These are phyloP conservation scores for Fusarium haematococcum DNA, from an alignment of 2,329 filamentous ascomycete genomes.

Conservation along the genomic window DNA sequence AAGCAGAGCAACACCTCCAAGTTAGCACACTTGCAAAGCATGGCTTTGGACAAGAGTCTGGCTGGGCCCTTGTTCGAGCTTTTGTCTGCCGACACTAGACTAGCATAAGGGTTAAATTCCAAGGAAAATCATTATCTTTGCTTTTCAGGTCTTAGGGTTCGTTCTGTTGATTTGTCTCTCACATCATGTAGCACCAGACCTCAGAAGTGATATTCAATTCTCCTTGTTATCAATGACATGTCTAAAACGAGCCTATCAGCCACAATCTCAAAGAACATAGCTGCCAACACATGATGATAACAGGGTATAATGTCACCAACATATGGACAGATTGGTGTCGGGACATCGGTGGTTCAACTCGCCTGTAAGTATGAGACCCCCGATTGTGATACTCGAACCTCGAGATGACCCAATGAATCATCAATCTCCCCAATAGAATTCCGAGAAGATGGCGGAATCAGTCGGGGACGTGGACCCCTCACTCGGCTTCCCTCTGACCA, in stretches of 20 bases:
- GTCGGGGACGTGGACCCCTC: not conserved
- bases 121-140: too few species aligned
- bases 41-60: too few species aligned
- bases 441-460: not conserved
- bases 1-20: too few species aligned
- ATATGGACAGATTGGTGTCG: not conserved
- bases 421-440: not conserved
- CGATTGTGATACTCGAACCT: not conserved
- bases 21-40: too few species aligned
- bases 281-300: not conserved
- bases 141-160: too few species aligned
- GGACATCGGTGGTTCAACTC: not conserved
- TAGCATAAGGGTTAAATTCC: too few species aligned
- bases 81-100: too few species aligned
- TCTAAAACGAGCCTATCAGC: not conserved
- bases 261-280: not conserved
- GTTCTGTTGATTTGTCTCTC: not conserved
- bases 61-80: too few species aligned
- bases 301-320: not conserved
- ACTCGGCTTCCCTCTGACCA: not conserved
- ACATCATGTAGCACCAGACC: not conserved
- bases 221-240: not conserved
- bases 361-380: not conserved
- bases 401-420: not conserved
- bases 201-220: not conserved